Percentiles rank a stretch among this genome's conserved stretches.
These are phyloP conservation scores for Boechera divaricarpa DNA, from an alignment of 345 rosid genomes.

Conservation along the genomic window DNA sequence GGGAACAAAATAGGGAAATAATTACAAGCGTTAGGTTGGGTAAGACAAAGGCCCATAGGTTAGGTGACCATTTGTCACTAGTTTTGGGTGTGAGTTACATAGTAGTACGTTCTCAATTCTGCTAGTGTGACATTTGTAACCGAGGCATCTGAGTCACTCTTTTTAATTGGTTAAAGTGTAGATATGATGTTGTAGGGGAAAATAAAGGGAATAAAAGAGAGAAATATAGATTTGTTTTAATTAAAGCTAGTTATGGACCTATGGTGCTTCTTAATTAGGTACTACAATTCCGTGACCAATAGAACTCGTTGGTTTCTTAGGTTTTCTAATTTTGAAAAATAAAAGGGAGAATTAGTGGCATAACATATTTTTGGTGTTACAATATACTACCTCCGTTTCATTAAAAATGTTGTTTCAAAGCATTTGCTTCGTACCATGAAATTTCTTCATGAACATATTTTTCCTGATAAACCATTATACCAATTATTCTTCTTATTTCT, in stretches of 20 bases:
- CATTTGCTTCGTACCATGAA: no score
- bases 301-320: no score
- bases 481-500: no score
- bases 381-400: no score
- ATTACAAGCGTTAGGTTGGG: conserved; percentile 30
- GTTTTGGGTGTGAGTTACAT: conserved; percentile 26
- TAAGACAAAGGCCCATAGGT: conserved; percentile 20
- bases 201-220: not conserved
- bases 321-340: no score
- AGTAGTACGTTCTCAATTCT: conserved; percentile 6
- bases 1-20: conserved; percentile 34
- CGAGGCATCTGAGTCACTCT: conserved; percentile 6
- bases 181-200: not conserved
- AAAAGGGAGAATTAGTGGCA: no score
- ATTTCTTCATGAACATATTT: no score
- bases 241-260: not conserved
- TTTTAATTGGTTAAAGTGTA: not conserved
- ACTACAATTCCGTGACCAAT: no score
- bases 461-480: no score
- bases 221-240: not conserved
- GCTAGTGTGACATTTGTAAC: conserved; percentile 31
- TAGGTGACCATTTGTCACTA: conserved; percentile 36
- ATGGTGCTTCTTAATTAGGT: no score
- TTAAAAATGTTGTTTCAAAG: no score
- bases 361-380: no score